phyloP scores from a whole-genome alignment of 176 grass and related monocot species.

The Aegilops umbellulata region DNA sequence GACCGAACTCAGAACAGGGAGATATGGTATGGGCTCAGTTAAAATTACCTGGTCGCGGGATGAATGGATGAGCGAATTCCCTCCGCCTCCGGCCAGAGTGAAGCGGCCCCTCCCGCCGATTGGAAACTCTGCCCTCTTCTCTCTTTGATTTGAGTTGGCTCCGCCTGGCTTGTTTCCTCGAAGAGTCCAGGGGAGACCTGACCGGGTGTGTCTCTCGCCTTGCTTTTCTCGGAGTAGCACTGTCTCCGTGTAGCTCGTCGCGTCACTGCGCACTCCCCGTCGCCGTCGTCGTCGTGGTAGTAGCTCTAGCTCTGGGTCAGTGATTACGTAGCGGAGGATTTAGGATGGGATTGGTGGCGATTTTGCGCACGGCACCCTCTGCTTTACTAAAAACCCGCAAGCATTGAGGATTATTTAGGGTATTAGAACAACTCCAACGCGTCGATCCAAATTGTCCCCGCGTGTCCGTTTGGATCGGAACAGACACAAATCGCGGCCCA shows the following conservation, averaged over 20 bases:
- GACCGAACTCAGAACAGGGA: background rate
- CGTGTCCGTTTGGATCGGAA: no score
- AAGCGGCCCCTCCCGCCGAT: background rate
- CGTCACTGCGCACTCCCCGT: conserved; percentile 35
- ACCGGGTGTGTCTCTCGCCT: background rate
- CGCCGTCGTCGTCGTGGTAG: background rate
- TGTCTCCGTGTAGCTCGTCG: background rate
- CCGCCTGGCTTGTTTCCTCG: background rate
- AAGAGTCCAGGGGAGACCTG: background rate
- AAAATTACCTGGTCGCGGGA: background rate
- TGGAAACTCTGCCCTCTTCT: background rate
- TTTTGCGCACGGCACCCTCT: background rate
- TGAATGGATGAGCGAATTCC: background rate
- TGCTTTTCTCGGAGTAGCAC: background rate
- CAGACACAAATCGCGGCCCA: no score
- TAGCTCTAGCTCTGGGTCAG: conserved; percentile 12
- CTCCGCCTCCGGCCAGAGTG: no score
- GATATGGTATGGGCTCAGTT: background rate
- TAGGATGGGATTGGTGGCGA: background rate
- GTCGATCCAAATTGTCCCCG: no score
- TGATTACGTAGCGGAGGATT: conserved; percentile 14
- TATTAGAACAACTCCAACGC: no score
- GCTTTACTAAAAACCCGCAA: background rate
- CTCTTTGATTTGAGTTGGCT: background rate
- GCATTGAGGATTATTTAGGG: background rate